These are phyloP conservation scores for Candida palmyrensis DNA, from an alignment of 805 yeast genomes.

Conservation along the genomic window DNA sequence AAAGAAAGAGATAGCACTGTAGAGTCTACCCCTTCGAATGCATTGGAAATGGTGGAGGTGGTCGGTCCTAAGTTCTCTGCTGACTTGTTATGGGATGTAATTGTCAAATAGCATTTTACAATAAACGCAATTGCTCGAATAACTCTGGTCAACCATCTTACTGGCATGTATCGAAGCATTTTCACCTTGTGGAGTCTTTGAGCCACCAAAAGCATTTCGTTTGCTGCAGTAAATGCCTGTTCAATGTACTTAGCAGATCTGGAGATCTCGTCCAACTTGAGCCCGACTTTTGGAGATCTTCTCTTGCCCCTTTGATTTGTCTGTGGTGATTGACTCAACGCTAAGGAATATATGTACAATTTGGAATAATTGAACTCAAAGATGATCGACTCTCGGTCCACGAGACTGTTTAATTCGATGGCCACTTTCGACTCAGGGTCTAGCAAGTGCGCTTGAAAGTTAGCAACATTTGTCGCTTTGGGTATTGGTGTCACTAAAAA, in stretches of 20 bases:
- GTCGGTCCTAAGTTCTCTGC: conserved; percentile 12
- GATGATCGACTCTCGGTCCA: conserved; percentile 67
- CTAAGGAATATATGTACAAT: conserved; percentile 77
- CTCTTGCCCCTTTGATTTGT: conserved; percentile 12
- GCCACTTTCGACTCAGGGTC: conserved; percentile 30
- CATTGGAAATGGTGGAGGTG: conserved; percentile 11
- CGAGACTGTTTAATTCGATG: conserved; percentile 32
- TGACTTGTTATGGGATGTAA: conserved; percentile 41
- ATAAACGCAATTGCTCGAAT: conserved; percentile 87
- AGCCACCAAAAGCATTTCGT: conserved; percentile 68
- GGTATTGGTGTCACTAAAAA: conserved; percentile 47
- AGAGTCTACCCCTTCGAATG: conserved; percentile 33
- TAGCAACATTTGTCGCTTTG: conserved; percentile 26
- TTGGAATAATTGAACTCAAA: conserved; percentile 84
- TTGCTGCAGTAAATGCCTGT: conserved; percentile 78
- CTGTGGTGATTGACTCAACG: conserved; percentile 41
- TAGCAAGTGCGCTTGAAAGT: conserved; percentile 16
- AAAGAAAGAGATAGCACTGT: conserved; percentile 55
- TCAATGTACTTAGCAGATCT: conserved; percentile 74
- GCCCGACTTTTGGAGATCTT: conserved; percentile 16
- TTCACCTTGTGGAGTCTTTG: conserved; percentile 61
- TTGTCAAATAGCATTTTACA: conserved; percentile 74
- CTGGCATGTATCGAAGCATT: conserved; percentile 75
- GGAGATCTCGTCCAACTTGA: conserved; percentile 65
- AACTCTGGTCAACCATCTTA: conserved; percentile 84